Conservation (phyloP, 139 green algal species). For the Chlorella sp. region DNA sequence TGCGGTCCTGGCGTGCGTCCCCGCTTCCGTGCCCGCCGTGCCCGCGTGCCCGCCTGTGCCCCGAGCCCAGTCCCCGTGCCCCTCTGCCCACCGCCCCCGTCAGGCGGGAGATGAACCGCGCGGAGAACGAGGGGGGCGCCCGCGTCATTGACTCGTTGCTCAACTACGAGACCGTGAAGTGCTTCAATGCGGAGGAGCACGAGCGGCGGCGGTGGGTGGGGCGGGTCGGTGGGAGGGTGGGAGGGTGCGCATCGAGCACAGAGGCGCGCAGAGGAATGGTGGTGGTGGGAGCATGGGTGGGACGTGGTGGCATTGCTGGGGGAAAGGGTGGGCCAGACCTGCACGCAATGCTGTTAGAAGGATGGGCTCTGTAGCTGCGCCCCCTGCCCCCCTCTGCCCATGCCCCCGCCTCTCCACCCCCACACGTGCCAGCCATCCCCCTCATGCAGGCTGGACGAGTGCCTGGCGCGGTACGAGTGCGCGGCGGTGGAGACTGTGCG, state of each 20-base stretch:
- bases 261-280: not conserved
- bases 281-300: not conserved
- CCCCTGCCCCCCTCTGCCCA: not conserved
- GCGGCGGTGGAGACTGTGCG: slow-evolving; percentile 80
- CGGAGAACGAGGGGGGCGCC: slow-evolving; percentile 68
- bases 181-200: slow-evolving; percentile 90
- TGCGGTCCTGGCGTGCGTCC: not conserved
- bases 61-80: not conserved
- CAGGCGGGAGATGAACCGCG: slow-evolving; percentile 86
- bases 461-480: slow-evolving; percentile 71
- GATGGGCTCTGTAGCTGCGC: no score
- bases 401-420: no score
- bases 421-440: no score
- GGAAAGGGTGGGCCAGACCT: no score
- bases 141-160: slow-evolving; percentile 89
- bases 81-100: slow-evolving; percentile 73
- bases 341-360: no score
- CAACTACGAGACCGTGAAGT: slow-evolving; percentile 98
- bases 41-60: not conserved
- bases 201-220: slow-evolving; percentile 57
- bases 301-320: not conserved
- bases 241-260: not conserved
- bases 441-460: slow-evolving; percentile 76
- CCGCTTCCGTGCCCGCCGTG: not conserved
- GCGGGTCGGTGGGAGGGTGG: not conserved